Evolutionary conservation across 2,329 filamentous ascomycete species (phyloP).

Genomic region (Cercospora zeae-maydis): DNA sequence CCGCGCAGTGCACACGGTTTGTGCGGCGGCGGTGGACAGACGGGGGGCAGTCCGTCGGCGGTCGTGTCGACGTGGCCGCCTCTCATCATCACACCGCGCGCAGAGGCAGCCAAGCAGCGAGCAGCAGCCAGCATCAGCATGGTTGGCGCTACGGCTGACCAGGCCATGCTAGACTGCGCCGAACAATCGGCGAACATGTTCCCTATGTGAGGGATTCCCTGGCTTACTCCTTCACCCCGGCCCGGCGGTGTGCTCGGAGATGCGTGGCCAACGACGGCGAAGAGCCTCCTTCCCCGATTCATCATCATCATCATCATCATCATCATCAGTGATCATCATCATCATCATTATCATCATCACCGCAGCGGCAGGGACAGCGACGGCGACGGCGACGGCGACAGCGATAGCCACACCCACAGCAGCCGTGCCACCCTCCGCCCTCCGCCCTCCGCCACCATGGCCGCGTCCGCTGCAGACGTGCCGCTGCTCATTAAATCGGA

Average conservation of each 20-base stretch:
- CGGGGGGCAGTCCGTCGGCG: too few relatives aligned
- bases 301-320: background rate
- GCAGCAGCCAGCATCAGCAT: background rate
- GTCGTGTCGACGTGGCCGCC: background rate
- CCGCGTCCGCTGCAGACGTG: constrained; percentile 61
- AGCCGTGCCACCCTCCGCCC: background rate
- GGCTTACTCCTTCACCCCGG: constrained; percentile 1
- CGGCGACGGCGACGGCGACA: too few relatives aligned
- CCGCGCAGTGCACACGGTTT: background rate
- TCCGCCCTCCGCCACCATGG: constrained; percentile 19
- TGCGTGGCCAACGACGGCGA: background rate
- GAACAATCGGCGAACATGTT: constrained; percentile 21
- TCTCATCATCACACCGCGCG: background rate
- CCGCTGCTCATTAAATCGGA: constrained; percentile 72
- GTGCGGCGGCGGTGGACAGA: too few relatives aligned
- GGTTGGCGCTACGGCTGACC: background rate
- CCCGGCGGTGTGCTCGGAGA: constrained; percentile 9
- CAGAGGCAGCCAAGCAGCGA: background rate
- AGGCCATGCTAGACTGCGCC: constrained; percentile 2
- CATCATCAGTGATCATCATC: background rate
- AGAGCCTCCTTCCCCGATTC: background rate
- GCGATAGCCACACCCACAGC: too few relatives aligned
- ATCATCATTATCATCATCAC: too few relatives aligned
- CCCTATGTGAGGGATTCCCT: constrained; percentile 13
- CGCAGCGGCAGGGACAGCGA: too few relatives aligned